Base-by-base conservation (phyloP, 441 rosid genomes). In the Croton setiger region DNA sequence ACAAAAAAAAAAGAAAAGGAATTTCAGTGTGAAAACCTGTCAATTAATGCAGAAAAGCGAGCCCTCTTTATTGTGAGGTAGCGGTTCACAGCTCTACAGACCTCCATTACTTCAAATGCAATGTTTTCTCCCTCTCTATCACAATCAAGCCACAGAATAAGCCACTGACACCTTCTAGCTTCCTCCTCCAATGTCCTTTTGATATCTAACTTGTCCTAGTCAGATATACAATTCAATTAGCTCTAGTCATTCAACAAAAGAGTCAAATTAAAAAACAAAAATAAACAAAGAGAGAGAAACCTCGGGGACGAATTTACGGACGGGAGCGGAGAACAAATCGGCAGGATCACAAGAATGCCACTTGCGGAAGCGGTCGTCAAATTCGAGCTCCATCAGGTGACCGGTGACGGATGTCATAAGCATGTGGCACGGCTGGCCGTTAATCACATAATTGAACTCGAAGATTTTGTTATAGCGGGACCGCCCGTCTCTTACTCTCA, bases 71-170 rank as follows among this genome's bases (percentile, higher is more conserved):
- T 75, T 14, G 69, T 79, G 60, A 94, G 91, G 76, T 82, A 75
- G 47, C 71, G 73, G 64, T 92, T 90, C 1, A 72, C 96, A 7
- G 85, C 77, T 47, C 66, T 75, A 73, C 97, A 92, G 57, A 88
- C 90, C 13, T 88, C 90, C 39, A 92, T 63, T 64, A 92, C 98
- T 84, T 94, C 97, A 72, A 88, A 94, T 20, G 97, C 92, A 72
- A 94, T 94, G 79, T 94, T 92, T 70, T 92, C 99, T 53, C 99
- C 99, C 82, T 92, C 99, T 76, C 99, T 87, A 67, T 94, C 97
- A 49, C 99, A 94, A 83, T 91, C 98, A 72, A 94, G 93, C 98
- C 98, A 94, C 69, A 94, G 64, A 69, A 94, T 88, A 67, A 94
- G 91, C 97, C 98, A 91, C 55, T 91, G 91, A 73, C 96, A 88